Conservation (phyloP, 345 rosid genomes). For the Cochlearia excelsa region DNA sequence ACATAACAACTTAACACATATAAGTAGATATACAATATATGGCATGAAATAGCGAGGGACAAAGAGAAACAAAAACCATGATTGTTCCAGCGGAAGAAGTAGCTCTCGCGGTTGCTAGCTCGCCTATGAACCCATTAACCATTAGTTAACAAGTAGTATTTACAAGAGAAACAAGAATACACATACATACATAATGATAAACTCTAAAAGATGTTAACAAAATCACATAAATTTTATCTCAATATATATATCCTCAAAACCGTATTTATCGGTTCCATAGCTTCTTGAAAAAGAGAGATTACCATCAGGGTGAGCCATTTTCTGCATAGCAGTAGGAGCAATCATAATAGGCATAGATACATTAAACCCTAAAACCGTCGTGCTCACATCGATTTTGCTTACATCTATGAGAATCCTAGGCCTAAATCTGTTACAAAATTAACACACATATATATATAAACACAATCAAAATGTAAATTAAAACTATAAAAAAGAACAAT, state of each 20-base stretch:
- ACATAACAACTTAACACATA: neutral
- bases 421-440: constrained; percentile 55
- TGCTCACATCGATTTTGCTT: constrained; percentile 70
- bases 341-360: constrained; percentile 95
- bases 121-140: constrained; percentile 52
- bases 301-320: constrained; percentile 95
- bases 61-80: constrained; percentile 48
- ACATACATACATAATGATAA: too few species aligned
- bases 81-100: constrained; percentile 82
- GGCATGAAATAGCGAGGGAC: neutral
- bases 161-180: too few species aligned
- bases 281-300: neutral
- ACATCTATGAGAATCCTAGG: constrained; percentile 90
- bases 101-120: constrained; percentile 89
- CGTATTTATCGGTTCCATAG: too few species aligned
- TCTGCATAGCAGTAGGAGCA: constrained; percentile 95
- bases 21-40: too few species aligned
- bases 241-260: neutral
- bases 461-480: too few species aligned
- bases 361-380: constrained; percentile 78
- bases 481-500: too few species aligned
- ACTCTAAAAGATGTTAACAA: too few species aligned
- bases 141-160: neutral
- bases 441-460: too few species aligned
- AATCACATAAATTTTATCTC: too few species aligned